phyloP scores from a whole-genome alignment of 805 yeast genomes.

The Saccharomycopsis schoenii region DNA sequence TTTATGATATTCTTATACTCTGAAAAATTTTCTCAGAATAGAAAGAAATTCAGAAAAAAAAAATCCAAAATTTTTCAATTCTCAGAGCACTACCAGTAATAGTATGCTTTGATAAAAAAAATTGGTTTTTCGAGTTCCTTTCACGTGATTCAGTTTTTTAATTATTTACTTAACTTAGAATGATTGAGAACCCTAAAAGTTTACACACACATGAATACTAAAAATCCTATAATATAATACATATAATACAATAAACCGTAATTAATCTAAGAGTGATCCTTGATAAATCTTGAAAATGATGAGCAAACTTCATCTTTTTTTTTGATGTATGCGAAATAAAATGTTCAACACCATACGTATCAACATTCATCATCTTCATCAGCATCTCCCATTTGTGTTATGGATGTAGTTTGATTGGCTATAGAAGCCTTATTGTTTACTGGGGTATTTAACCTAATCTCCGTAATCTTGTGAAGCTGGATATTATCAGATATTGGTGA shows the following conservation, averaged over 20 bases:
- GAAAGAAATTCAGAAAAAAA: background rate
- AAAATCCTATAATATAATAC: background rate
- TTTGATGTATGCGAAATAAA: too few species aligned
- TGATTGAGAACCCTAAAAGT: background rate
- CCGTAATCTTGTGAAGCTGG: constrained; percentile 15
- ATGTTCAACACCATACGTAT: too few species aligned
- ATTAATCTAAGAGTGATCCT: too few species aligned
- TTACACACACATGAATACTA: background rate
- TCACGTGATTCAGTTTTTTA: background rate
- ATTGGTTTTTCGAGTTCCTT: too few species aligned
- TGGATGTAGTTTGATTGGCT: background rate
- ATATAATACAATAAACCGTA: background rate
- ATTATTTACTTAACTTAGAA: too few species aligned
- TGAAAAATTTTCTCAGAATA: background rate
- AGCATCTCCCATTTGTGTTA: background rate
- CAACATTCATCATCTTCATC: too few species aligned
- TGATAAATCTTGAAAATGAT: too few species aligned
- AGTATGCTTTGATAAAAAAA: background rate
- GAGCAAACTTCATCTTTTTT: too few species aligned
- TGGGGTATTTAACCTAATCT: constrained; percentile 14
- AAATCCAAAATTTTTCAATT: background rate
- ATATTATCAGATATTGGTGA: background rate
- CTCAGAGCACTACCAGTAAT: background rate
- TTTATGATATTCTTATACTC: background rate
- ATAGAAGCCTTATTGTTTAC: background rate